A percentile compares a stretch with the other conserved stretches of the same genome.
phyloP scores from a whole-genome alignment of 306 rosid genomes.

The Medicago truncatula region DNA sequence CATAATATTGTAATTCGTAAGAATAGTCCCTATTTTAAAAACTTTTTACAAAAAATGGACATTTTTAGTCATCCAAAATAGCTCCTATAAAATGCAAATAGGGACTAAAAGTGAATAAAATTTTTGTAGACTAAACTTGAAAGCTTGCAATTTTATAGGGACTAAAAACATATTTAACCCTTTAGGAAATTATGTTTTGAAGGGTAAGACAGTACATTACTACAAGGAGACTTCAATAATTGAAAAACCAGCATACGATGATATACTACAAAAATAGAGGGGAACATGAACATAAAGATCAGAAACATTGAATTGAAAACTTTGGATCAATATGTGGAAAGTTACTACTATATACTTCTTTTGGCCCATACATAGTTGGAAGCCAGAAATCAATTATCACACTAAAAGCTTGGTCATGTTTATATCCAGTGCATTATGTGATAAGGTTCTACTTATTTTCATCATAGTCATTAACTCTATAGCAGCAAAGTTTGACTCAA shows the following conservation, averaged over 20 bases:
- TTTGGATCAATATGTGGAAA: constrained; percentile 8
- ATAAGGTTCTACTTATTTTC: constrained; percentile 27
- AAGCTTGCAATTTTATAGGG: too few relatives aligned
- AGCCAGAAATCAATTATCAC: constrained; percentile 27
- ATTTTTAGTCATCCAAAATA: too few relatives aligned
- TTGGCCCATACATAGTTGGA: constrained; percentile 36
- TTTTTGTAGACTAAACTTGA: too few relatives aligned
- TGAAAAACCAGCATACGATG: neutral
- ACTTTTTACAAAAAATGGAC: too few relatives aligned
- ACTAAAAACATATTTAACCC: too few relatives aligned
- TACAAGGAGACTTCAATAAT: neutral
- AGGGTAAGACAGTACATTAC: neutral
- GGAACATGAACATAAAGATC: constrained; percentile 22
- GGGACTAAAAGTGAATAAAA: too few relatives aligned
- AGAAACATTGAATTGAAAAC: neutral
- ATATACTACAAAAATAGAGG: constrained; percentile 7
- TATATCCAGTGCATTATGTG: constrained; percentile 15
- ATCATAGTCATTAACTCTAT: constrained; percentile 16
- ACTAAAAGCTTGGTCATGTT: constrained; percentile 35
- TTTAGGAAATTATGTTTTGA: neutral
- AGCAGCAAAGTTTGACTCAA: constrained; percentile 49
- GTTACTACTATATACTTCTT: constrained; percentile 13
- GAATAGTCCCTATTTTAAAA: too few relatives aligned
- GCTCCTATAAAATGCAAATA: too few relatives aligned
- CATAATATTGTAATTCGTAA: too few relatives aligned